Evolutionary conservation across 352 stramenopile genomes (phyloP), one percentile per base, ranked within the genome.

Genomic region (Aphanomyces cochlioides): DNA sequence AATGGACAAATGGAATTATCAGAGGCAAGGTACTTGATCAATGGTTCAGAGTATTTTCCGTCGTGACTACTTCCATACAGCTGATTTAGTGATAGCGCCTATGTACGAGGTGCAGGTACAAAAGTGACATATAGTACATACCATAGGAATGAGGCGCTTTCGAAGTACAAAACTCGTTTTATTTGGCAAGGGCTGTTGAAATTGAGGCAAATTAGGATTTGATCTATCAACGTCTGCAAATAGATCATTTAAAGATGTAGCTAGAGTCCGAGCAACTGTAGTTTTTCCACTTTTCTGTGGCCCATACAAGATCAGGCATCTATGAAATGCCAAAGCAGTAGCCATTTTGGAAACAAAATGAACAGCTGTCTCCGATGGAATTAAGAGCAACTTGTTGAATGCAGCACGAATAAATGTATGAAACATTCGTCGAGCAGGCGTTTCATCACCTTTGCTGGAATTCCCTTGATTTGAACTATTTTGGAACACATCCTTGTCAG

Each of bases 31-130:
- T 74, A 73, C 5, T 87, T 21, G 12, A 89, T 65, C 3, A 78
- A 83, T 12, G 73, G 77, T 0, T 78, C 77, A 4, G 72, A 66
- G 0, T 76, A 77, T 34, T 81, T 77, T 0, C 63, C 71, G 39
- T 87, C 78, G 6, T 72, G 72, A 0, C 75, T 74, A 3, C 78
- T 77, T 28, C 81, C 81, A 47, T 86, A 87, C 0, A 89, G 70
- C 60, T 86, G 81, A 41, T 36, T 47, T 13, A 70, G 10, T 10
- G 64, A 64, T 19, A 70, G 34, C 12, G 64, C 28, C 64, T 70
- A 61, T 34, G 4, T 19, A 61, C 28, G 28, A 28, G 28, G 7
- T 61, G 54, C 3, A 1, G 21, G 13, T 17, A 61, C 43, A 37
- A 37, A 37, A 40, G 0, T 40, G 5, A 39, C 2, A 61, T 37